A percentile compares a stretch with the other conserved stretches of the same genome.
phyloP scores from a whole-genome alignment of 768 basidiomycete genomes.

The Pleurotus citrinopileatus region DNA sequence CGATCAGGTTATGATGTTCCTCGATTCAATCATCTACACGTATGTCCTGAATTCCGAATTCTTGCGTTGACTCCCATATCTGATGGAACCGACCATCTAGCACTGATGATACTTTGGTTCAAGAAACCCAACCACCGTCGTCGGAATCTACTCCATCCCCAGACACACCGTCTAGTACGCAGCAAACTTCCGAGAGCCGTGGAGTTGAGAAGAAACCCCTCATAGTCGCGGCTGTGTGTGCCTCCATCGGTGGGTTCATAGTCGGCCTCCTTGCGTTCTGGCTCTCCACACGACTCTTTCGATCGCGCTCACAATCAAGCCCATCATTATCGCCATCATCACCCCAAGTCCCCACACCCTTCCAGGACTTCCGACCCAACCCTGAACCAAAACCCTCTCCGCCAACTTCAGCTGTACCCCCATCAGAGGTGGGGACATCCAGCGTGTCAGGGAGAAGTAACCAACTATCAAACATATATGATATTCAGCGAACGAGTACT shows the following conservation, averaged over 20 bases:
- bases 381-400: neutral
- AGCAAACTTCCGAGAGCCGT: neutral
- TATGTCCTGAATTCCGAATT: neutral
- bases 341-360: neutral
- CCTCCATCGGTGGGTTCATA: neutral
- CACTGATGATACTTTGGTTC: neutral
- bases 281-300: neutral
- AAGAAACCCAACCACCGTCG: neutral
- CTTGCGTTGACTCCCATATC: neutral
- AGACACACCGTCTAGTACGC: neutral
- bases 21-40: conserved; percentile 8
- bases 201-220: neutral
- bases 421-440: neutral
- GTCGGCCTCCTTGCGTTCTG: neutral
- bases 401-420: neutral
- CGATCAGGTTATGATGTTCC: conserved; percentile 9
- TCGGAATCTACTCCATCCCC: neutral
- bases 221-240: neutral
- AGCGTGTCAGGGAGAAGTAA: neutral
- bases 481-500: neutral
- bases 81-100: neutral
- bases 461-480: neutral
- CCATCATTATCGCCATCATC: neutral
- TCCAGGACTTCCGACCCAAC: neutral
- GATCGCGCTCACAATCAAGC: neutral